Evolutionary conservation across 1,284 basidiomycete genomes (phyloP), one percentile per base, ranked within the genome.

Genomic region (Apiotrichum gracile): DNA sequence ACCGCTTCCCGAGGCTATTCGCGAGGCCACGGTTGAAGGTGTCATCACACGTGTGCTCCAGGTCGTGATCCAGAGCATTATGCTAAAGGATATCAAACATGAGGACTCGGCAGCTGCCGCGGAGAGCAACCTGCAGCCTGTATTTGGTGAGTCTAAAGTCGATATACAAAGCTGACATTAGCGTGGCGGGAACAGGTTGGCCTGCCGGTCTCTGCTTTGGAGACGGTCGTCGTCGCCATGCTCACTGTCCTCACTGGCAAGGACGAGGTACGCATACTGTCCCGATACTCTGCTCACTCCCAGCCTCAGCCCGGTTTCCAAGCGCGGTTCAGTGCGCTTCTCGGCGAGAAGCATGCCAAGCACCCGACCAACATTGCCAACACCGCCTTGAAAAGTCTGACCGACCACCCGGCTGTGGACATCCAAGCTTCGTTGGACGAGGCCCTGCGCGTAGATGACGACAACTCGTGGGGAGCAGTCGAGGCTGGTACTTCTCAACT

Each of bases 301-400:
- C 40, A 26, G 52, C 34, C 41, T 14, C 34, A 24, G 8, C 35
- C 26, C 4, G 47, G 19, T 29, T 49, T 54, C n/a, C 9, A 21
- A 6, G 4, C 40, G 24, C 34, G 40, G 12, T 34, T 54, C 22
- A 19, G 41, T 7, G n/a, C 29, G 10, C 43, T 54, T 3, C 43
- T 49, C 13, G 19, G 29, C 27, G n/a, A 44, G 33, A 33, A 19
- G 26, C 47, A 49, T 37, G 22, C 43, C 27, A 49, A 43, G 29
- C 40, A 49, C 37, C 52, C 52, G 21, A 54, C 52, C 43, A 49
- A 54, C 27, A 49, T 48, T 25, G 48, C 53, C 21, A 55, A 55
- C 45, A 33, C 48, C 16, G 53, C 53, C 12, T 40, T 55, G n/a
- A 27, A 21, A 21, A 29, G 31, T 16, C 39, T 49, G 14, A 43